Conservation (phyloP, 225 moss, liverwort and hornwort species). For the Pleurozium schreberi region DNA sequence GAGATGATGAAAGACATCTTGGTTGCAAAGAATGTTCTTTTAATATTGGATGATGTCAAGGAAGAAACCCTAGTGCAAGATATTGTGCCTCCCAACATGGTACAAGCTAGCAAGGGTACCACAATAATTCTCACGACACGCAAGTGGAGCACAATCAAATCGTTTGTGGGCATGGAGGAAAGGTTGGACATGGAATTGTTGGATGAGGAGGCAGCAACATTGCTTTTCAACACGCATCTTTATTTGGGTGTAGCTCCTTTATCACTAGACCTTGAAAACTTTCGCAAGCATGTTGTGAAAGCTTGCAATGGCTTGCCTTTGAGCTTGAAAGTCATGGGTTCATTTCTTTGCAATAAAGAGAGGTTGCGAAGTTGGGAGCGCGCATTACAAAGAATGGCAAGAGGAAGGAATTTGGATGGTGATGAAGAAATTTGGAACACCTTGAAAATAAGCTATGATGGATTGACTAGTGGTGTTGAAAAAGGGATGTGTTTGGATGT, state of each 20-base stretch:
- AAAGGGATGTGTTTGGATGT: neutral
- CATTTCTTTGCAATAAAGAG: neutral
- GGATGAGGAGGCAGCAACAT: neutral
- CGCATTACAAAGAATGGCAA: no score
- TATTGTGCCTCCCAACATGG: neutral
- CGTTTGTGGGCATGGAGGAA: neutral
- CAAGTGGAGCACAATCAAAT: neutral
- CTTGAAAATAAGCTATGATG: no score
- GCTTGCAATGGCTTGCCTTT: neutral
- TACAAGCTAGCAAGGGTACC: neutral
- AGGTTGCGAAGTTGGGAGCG: neutral
- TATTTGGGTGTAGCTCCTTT: neutral
- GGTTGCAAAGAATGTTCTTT: neutral
- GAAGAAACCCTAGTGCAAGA: accelerated
- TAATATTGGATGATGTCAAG: neutral
- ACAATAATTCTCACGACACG: neutral
- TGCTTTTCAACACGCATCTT: neutral
- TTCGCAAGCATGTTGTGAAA: neutral
- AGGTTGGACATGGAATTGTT: neutral
- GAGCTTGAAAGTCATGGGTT: neutral
- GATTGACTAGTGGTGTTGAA: no score
- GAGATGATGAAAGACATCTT: accelerated
- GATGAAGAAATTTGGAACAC: no score
- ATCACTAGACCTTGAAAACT: neutral
- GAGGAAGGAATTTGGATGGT: no score